Percentiles rank a stretch among this genome's conserved stretches.
Evolutionary conservation across 2,329 filamentous ascomycete species (phyloP).

Genomic region (Tolypocladium sp.): DNA sequence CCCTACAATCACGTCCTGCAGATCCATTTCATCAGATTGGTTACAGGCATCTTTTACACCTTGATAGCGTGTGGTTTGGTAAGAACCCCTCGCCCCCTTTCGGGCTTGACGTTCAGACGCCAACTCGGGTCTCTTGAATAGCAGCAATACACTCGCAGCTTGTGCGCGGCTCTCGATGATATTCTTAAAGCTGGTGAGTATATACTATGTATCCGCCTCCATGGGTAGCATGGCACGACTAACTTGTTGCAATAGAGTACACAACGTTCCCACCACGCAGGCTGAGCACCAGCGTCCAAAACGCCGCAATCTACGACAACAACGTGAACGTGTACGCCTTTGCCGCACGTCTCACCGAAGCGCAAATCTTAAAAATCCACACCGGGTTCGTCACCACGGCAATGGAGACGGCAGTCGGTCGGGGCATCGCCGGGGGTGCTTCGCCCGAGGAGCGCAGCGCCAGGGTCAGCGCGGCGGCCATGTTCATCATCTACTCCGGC

Average conservation of each 20-base stretch:
- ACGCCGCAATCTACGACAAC: background rate
- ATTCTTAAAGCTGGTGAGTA: background rate
- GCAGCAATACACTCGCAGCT: background rate
- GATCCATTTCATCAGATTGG: background rate
- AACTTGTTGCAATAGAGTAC: background rate
- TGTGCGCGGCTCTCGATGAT: background rate
- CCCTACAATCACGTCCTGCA: background rate
- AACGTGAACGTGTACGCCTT: background rate
- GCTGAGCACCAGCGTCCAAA: background rate
- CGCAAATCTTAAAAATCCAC: background rate
- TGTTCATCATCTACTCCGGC: background rate
- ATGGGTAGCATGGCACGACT: background rate
- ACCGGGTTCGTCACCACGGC: background rate
- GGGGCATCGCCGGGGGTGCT: background rate
- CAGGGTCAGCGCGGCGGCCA: background rate
- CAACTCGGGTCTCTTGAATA: too few species aligned
- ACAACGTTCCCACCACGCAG: background rate
- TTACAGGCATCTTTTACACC: background rate
- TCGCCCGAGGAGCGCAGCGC: background rate
- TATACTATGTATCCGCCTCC: too few species aligned
- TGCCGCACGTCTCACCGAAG: background rate
- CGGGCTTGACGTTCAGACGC: background rate
- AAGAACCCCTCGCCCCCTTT: background rate
- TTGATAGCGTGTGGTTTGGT: background rate
- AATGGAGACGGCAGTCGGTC: background rate